Base-by-base conservation (phyloP, 192 early-diverging fungal species). In the Podochytrium sp. region DNA sequence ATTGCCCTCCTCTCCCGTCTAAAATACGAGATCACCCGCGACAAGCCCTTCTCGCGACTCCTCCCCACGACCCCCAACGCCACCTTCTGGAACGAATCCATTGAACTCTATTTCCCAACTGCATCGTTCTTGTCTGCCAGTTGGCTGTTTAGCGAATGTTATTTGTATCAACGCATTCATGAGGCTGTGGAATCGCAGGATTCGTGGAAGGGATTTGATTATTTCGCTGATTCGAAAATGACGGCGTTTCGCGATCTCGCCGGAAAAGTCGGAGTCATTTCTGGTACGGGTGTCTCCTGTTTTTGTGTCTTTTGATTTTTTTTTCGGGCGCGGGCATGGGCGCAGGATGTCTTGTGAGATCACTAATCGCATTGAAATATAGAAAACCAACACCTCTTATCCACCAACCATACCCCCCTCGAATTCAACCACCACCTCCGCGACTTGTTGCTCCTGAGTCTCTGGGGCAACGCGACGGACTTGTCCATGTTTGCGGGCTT, bases 401-500 rank as follows among this genome's bases (percentile, higher is more conserved):
- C 51, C 18, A n/a, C 30, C 35, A 56, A 29, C 66, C n/a, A 33
- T 18, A 55, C n/a, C 18, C 32, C 32, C 0, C 12, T 14, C 0
- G 37, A 14, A n/a, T 69, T 69, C 52, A 51, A 33, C 3, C 16
- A 7, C 20, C 47, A 51, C 30, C 34, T 69, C 18, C 47, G 35
- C 0, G 73, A 74, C 16, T 63, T 74, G 27, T 14, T 74, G 27
- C 50, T 65, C 25, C 60, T 74, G 20, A 37, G 32, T 29, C 42
- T 74, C 6, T 74, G 73, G 73, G 73, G 73, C 35, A 74, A 74
- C 35, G 62, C 60, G n/a, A 74, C 62, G 6, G 73, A 74, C 33
- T 38, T 74, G 12, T 65, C 60, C 61, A 62, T 74, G 60, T 65
- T 74, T 74, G 60, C 73, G 14, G 62, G 62, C 27, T 25, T 74